These are phyloP conservation scores for Kandelia obovata DNA, from an alignment of 345 rosid genomes.

Conservation along the genomic window DNA sequence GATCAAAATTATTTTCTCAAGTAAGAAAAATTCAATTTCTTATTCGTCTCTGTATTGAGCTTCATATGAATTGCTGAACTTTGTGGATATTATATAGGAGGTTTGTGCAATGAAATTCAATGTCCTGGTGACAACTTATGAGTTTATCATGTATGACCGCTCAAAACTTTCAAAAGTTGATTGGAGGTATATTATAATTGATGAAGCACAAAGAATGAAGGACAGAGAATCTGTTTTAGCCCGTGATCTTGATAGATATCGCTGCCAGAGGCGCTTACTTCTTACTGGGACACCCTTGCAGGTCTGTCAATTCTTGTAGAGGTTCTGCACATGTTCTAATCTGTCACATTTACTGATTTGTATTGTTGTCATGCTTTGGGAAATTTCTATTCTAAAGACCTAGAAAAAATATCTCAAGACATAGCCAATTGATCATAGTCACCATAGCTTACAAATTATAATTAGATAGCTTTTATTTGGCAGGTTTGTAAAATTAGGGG, in stretches of 20 bases:
- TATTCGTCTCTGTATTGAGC: slow-evolving; percentile 5
- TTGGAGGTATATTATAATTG: slow-evolving; percentile 97
- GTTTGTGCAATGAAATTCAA: slow-evolving; percentile 94
- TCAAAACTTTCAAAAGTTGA: slow-evolving; percentile 95
- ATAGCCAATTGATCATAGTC: background rate
- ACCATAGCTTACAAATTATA: background rate
- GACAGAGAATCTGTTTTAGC: slow-evolving; percentile 99
- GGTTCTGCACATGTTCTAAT: background rate
- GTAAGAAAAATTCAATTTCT: slow-evolving; percentile 34
- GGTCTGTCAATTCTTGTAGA: slow-evolving; percentile 43
- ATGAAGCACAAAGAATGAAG: slow-evolving; percentile 99
- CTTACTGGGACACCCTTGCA: slow-evolving; percentile 99
- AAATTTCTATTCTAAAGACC: background rate
- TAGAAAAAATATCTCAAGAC: background rate
- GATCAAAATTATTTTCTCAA: slow-evolving; percentile 92
- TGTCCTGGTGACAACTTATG: slow-evolving; percentile 97
- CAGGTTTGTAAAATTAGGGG: background rate
- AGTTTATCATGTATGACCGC: slow-evolving; percentile 98
- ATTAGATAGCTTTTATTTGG: background rate
- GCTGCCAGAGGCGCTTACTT: slow-evolving; percentile 97
- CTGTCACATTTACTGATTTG: background rate
- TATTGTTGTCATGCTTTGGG: background rate
- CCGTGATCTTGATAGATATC: slow-evolving; percentile 98
- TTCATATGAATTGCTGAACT: slow-evolving; percentile 20
- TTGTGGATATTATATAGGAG: slow-evolving; percentile 51